Percentiles rank a stretch among this genome's conserved stretches.
Conservation (phyloP, 352 stramenopile genomes). For the Phytophthora capsici region DNA sequence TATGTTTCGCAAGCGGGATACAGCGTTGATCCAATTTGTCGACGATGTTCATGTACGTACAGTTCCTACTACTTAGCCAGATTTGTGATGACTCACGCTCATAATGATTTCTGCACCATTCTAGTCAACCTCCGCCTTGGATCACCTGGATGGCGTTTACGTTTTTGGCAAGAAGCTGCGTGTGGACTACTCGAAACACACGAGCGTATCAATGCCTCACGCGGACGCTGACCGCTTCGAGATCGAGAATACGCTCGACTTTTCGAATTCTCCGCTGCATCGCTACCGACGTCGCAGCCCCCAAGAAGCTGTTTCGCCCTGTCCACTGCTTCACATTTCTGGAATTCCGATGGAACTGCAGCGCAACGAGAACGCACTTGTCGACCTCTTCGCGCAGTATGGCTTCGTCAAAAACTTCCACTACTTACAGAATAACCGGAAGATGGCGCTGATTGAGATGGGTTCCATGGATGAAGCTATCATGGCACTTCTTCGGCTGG, state of each 20-base stretch:
- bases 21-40: slow-evolving; percentile 80
- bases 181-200: slow-evolving; percentile 87
- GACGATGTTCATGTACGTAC: slow-evolving; percentile 74
- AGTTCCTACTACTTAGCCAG: not conserved
- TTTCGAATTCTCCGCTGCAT: slow-evolving; percentile 74
- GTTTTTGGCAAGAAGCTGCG: slow-evolving; percentile 84
- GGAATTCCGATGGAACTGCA: slow-evolving; percentile 77
- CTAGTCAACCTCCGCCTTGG: slow-evolving; percentile 76
- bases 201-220: slow-evolving; percentile 80
- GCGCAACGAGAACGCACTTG: slow-evolving; percentile 60
- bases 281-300: slow-evolving; percentile 76
- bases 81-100: slow-evolving; percentile 14
- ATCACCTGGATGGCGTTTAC: slow-evolving; percentile 75
- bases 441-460: slow-evolving; percentile 86
- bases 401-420: slow-evolving; percentile 81
- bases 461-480: slow-evolving; percentile 75
- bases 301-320: slow-evolving; percentile 68
- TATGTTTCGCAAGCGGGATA: slow-evolving; percentile 89
- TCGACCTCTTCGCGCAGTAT: slow-evolving; percentile 72
- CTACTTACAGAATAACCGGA: slow-evolving; percentile 75
- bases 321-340: slow-evolving; percentile 73
- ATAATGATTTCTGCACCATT: not conserved
- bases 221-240: slow-evolving; percentile 83
- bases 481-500: slow-evolving; percentile 67
- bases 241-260: slow-evolving; percentile 84